These are phyloP conservation scores for Phaeosphaeriaceae sp. DNA, from an alignment of 2,329 filamentous ascomycete genomes.

Conservation along the genomic window DNA sequence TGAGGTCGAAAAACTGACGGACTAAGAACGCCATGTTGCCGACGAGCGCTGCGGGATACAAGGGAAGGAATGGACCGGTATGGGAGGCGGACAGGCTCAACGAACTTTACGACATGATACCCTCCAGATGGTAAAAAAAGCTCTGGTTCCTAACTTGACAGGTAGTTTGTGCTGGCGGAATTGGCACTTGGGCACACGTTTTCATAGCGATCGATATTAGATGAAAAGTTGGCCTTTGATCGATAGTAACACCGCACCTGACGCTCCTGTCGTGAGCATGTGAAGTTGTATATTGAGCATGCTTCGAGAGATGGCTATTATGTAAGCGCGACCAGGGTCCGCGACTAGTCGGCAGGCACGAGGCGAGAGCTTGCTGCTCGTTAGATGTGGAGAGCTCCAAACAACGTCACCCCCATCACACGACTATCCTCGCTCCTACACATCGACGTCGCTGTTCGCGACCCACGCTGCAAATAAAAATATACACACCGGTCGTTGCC, in stretches of 20 bases:
- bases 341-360: not conserved
- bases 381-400: conserved; percentile 4
- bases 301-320: not conserved
- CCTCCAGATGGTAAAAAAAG: not conserved
- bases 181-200: not conserved
- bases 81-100: not conserved
- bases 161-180: not conserved
- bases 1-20: conserved; percentile 2
- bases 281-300: not conserved
- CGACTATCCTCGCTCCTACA: conserved; percentile 8
- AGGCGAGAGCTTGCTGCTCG: conserved; percentile 1
- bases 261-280: not conserved
- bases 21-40: not conserved
- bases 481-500: not conserved
- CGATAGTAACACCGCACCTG: no score
- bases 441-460: not conserved
- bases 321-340: conserved; percentile 1
- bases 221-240: no score
- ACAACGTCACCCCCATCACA: conserved; percentile 17
- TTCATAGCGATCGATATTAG: no score
- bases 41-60: no score
- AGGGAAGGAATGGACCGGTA: not conserved
- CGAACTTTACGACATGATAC: not conserved
- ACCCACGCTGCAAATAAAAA: not conserved
- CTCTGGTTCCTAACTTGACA: not conserved